Evolutionary conservation across 1,139 yeast genomes (phyloP).

Genomic region (Ogataea hybrid): DNA sequence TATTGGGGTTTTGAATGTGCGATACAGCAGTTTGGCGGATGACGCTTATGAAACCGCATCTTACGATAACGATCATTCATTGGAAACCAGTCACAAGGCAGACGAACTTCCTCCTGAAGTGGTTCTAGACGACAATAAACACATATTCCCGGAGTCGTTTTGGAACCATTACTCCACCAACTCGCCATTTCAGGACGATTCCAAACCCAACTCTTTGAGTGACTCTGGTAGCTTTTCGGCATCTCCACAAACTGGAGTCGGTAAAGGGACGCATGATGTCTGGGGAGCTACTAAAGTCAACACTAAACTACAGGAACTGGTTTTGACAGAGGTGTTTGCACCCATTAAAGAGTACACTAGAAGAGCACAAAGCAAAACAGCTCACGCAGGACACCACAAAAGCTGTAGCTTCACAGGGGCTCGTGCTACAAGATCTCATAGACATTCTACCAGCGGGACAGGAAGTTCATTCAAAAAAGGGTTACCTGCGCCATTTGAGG

Average conservation of each 20-base stretch:
- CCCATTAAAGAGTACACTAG: constrained; percentile 39
- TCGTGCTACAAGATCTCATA: constrained; percentile 16
- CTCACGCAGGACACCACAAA: constrained; percentile 10
- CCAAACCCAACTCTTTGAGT: constrained; percentile 1
- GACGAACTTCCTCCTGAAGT: constrained; percentile 66
- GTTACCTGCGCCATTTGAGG: constrained; percentile 3
- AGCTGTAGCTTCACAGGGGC: constrained; percentile 8
- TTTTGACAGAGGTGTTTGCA: constrained; percentile 68
- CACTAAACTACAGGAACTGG: constrained; percentile 61
- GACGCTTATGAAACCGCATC: constrained; percentile 31
- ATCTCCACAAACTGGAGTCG: constrained; percentile 14
- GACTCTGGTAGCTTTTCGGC: constrained; percentile 9
- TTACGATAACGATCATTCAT: constrained; percentile 2
- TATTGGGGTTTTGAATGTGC: constrained; percentile 88
- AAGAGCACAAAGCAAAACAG: constrained; percentile 17
- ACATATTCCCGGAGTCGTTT: constrained; percentile 79
- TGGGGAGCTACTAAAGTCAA: constrained; percentile 67
- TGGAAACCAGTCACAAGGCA: constrained; percentile 1
- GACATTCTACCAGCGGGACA: constrained; percentile 29
- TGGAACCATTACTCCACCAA: constrained; percentile 57
- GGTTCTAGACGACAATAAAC: constrained; percentile 81
- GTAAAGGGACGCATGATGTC: constrained; percentile 20
- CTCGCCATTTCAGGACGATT: constrained; percentile 32
- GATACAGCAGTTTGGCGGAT: constrained; percentile 57
- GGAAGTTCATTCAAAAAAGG: constrained; percentile 9